Base-by-base conservation (phyloP, 2,329 filamentous ascomycete genomes). In the Xenosphaeropsis pyriputrescens region DNA sequence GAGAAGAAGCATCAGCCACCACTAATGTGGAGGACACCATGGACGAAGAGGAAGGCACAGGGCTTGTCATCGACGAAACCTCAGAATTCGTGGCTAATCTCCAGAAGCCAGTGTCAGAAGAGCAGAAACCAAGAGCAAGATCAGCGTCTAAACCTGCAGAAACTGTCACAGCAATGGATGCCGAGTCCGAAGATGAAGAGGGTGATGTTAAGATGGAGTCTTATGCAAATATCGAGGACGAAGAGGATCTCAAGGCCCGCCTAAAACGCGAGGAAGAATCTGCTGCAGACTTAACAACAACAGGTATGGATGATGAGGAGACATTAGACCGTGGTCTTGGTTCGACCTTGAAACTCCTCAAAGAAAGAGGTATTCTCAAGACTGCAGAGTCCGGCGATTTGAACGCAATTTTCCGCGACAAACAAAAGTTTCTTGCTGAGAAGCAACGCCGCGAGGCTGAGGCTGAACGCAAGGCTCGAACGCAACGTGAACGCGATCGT, bases 11-110 rank as follows among this genome's bases (percentile, higher is more conserved):
- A 18, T 53, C 59, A n/a, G 57, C 51, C 35, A 55, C 50, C 6
- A 63, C 71, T 51, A 78, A 75, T 15, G 71, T 77, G 19, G 75
- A 79, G 36, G 69, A 70, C 17, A 62, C 69, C 3, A 63, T 59
- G 13, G 63, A 67, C 0, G 64, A 72, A 3, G 63, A 63, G 15
- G 56, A 52, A 18, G 47, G 41, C 4, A 54, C 60, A 31, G 89
- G 86, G 2, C 65, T 98, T 2, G 72, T 95, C n/a, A 88, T 98
- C 40, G 89, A 95, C 43, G 91, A 95, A 54, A 94, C 89, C 1
- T 86, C 86, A 0, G 88, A 94, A 50, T 98, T 98, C 50, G 82
- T 98, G 19, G 81, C 86, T 18, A 85, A 85, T 39, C 61, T 98
- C 39, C 81, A 79, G 52, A 81, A 79, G 41, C 74, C 79, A 12